Conservation (phyloP, 2,329 filamentous ascomycete genomes). For the Aspergillus sojae region DNA sequence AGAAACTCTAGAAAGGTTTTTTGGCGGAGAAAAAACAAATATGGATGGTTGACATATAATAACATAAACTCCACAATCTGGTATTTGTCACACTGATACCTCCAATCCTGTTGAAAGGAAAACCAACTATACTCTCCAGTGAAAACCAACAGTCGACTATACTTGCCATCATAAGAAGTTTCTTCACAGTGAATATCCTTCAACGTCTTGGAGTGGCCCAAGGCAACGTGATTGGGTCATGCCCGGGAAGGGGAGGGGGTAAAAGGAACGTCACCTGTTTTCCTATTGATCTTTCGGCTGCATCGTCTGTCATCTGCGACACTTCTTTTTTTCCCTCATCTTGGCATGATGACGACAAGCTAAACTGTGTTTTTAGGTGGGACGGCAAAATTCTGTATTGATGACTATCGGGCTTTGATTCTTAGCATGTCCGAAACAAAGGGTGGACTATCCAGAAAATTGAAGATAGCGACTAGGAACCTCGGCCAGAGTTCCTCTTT, state of each 20-base stretch:
- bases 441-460: background rate
- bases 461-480: background rate
- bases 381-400: background rate
- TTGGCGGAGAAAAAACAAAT: background rate
- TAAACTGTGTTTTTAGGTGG: constrained; percentile 9
- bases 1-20: background rate
- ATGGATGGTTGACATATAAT: background rate
- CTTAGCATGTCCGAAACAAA: background rate
- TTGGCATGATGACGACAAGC: constrained; percentile 15
- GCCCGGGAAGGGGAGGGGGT: constrained; percentile 2
- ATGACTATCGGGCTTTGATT: background rate
- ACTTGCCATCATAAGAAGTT: background rate
- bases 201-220: constrained; percentile 7
- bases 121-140: background rate
- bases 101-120: constrained; percentile 12
- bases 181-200: constrained; percentile 9
- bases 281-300: constrained; percentile 1
- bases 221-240: constrained; percentile 9
- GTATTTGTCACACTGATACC: constrained; percentile 19
- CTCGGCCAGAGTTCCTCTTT: constrained; percentile 3
- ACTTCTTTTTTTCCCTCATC: constrained; percentile 6
- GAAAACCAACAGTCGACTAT: constrained; percentile 2
- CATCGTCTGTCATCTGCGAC: constrained; percentile 5
- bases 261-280: constrained; percentile 12
- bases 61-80: background rate